Conservation (phyloP, 2,329 filamentous ascomycete genomes). For the Didymella arachidicola region DNA sequence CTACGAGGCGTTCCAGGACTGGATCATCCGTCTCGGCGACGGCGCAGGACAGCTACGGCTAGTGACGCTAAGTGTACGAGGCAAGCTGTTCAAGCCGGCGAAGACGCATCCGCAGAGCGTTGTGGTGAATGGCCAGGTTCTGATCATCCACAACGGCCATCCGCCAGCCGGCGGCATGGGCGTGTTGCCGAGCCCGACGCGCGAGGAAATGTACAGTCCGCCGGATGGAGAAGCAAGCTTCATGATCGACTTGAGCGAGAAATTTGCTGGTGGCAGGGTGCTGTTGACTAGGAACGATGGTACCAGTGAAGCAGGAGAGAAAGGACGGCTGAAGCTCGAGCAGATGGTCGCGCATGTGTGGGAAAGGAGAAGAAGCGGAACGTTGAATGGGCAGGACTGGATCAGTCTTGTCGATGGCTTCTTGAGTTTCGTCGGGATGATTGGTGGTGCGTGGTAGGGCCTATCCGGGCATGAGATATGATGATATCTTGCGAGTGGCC, state of each 20-base stretch:
- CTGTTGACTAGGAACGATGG: constrained; percentile 47
- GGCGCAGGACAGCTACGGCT: constrained; percentile 42
- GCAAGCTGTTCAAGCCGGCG: constrained; percentile 45
- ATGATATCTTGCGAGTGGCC: not conserved
- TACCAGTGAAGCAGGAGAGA: constrained; percentile 40
- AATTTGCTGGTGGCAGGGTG: constrained; percentile 43
- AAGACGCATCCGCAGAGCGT: constrained; percentile 35
- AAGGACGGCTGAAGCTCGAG: constrained; percentile 32
- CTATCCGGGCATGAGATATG: not conserved
- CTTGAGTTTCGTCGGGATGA: constrained; percentile 41
- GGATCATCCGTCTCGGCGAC: constrained; percentile 48
- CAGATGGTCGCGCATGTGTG: constrained; percentile 41
- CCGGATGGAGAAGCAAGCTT: constrained; percentile 51
- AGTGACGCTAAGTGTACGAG: constrained; percentile 45
- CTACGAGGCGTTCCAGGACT: constrained; percentile 51
- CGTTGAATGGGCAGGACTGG: constrained; percentile 47
- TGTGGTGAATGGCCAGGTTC: constrained; percentile 31
- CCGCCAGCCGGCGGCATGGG: constrained; percentile 1
- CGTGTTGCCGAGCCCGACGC: constrained; percentile 19
- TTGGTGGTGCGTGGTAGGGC: constrained; percentile 29
- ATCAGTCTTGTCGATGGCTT: constrained; percentile 48
- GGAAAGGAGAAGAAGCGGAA: constrained; percentile 44
- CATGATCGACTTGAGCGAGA: constrained; percentile 49
- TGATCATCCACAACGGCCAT: constrained; percentile 28
- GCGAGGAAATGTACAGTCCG: constrained; percentile 37